Base-by-base conservation (phyloP, 2,329 filamentous ascomycete genomes). In the Gliomastix tumulicola region DNA sequence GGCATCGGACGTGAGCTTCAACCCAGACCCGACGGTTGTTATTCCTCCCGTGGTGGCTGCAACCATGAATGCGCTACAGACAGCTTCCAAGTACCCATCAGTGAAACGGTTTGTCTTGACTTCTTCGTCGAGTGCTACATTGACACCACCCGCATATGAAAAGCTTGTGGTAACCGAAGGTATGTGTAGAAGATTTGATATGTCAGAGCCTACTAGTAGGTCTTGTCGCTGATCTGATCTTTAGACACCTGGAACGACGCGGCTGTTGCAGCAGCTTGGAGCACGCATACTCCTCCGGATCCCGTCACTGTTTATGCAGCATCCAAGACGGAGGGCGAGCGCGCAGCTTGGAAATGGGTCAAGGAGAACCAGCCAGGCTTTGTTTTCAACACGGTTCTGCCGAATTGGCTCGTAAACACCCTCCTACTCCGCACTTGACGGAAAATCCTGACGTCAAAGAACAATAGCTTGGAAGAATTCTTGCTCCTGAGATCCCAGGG, bases 241-340 rank as follows among this genome's bases (percentile, higher is more conserved):
- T n/a, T n/a, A n/a, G n/a, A n/a, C n/a, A n/a, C 25, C 11, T 28
- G 25, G 25, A 28, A 28, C 25, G 25, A 28, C 10, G 25, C n/a
- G 17, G 25, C 25, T 9, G 25, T 28, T 16, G 17, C n/a, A 16
- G 25, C 25, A 28, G 25, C 25, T 5, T 28, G 25, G 25, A 16
- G 17, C 25, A 13, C 25, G 7, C 25, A 28, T n/a, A 28, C 25
- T 28, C 25, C 25, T 28, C 13, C n/a, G 17, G 11, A 28, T n/a
- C 13, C 13, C 3, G 41, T 42, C 7, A 9, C 37, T n/a, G 50
- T 58, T 3, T 66, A 66, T 34, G 40, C 41, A 0, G 58, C 61
- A 4, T 58, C 55, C 35, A 66, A 66, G 42, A 40, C 45, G 1
- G 44, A 54, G 37, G 48, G 44, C 1, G 61, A 66, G 43, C 44